Conservation (phyloP, 1,139 yeast species). For the Geotrichum carabidarum region DNA sequence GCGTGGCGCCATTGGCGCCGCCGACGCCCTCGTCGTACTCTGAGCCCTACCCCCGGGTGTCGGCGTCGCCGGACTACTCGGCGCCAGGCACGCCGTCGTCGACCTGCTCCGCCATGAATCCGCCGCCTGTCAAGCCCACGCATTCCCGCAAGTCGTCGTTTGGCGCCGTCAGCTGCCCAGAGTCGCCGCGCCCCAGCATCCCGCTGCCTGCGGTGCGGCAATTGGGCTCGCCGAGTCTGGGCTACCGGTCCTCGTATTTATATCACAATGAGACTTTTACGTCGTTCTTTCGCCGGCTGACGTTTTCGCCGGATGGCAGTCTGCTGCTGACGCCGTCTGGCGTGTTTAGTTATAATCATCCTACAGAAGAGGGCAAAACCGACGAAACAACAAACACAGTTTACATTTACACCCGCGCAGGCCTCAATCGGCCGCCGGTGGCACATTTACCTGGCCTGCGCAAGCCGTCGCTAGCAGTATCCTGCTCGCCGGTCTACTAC, state of each 20-base stretch:
- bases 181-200: constrained; percentile 28
- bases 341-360: constrained; percentile 42
- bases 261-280: constrained; percentile 85
- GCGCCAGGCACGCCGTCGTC: constrained; percentile 20
- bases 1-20: constrained; percentile 4
- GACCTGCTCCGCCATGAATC: constrained; percentile 26
- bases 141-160: constrained; percentile 33
- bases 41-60: constrained; percentile 14
- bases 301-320: constrained; percentile 87
- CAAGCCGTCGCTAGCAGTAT: constrained; percentile 78
- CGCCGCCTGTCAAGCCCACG: constrained; percentile 24
- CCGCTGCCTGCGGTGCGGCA: constrained; percentile 44
- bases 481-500: constrained; percentile 68
- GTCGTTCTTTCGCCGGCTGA: constrained; percentile 79
- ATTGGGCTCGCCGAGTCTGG: constrained; percentile 33
- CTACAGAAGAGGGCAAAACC: constrained; percentile 16
- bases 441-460: constrained; percentile 72
- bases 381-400: constrained; percentile 60
- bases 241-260: constrained; percentile 34
- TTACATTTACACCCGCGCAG: constrained; percentile 66
- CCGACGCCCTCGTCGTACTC: constrained; percentile 9
- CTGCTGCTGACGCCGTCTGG: constrained; percentile 82
- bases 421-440: constrained; percentile 63
- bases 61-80: constrained; percentile 18
- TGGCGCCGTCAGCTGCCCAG: constrained; percentile 19